These are phyloP conservation scores for Hymenoscyphus fraxineus DNA, from an alignment of 2,329 filamentous ascomycete species.

Conservation along the genomic window DNA sequence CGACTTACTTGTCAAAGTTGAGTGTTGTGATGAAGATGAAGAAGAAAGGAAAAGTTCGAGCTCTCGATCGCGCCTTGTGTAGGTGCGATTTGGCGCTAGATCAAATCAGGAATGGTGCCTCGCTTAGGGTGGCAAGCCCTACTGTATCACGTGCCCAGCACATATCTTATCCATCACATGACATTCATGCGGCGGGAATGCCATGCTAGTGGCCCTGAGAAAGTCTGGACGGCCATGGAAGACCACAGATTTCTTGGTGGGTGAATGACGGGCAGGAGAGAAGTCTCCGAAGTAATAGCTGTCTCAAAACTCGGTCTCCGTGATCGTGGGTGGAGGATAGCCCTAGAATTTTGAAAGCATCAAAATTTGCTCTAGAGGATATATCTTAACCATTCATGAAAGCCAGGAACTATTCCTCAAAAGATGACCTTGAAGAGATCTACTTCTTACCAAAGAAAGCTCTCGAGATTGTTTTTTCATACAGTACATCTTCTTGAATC, in stretches of 20 bases:
- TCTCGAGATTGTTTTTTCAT: too few species aligned
- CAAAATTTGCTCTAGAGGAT: too few species aligned
- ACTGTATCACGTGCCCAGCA: background rate
- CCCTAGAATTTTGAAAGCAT: too few species aligned
- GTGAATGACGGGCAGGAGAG: background rate
- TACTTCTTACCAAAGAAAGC: too few species aligned
- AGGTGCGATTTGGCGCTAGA: background rate
- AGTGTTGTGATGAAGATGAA: slow-evolving; percentile 10
- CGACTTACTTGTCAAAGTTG: slow-evolving; percentile 16
- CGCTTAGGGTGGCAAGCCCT: slow-evolving; percentile 2
- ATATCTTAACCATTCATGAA: too few species aligned
- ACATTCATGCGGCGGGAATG: too few species aligned
- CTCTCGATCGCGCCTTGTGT: slow-evolving; percentile 1
- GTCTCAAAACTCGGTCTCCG: background rate
- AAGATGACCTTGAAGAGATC: too few species aligned
- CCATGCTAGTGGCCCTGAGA: too few species aligned
- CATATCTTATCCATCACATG: too few species aligned
- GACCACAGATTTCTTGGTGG: background rate
- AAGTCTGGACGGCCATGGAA: background rate
- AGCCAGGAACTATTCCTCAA: too few species aligned
- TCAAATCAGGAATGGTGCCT: background rate
- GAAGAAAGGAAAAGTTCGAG: slow-evolving; percentile 5
- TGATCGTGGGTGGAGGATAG: background rate
- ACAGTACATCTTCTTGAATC: too few species aligned
- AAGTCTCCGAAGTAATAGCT: background rate